Evolutionary conservation across 2,329 filamentous ascomycete species (phyloP), one percentile per base, ranked within the genome.

Genomic region (Colletotrichum sp.): DNA sequence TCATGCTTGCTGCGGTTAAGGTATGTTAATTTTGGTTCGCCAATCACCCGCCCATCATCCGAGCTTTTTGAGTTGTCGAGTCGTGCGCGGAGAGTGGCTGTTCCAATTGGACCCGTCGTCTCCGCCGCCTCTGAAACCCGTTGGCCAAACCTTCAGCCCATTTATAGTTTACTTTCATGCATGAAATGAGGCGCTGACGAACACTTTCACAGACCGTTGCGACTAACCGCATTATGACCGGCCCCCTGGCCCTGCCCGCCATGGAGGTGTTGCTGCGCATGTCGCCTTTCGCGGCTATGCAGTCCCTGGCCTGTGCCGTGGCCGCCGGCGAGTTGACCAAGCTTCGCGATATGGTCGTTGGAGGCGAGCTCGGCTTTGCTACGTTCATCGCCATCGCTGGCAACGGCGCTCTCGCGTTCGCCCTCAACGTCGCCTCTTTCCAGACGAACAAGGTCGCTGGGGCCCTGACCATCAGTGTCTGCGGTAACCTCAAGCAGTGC

Each of bases 221-320:
- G 34, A 92, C 91, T 44, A 93, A 93, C 83, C 88, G 90, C 79
- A 88, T 93, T 79, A 92, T 93, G 90, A 93, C 91, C 11, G 91
- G 91, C 36, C 86, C 87, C 5, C 86, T 93, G 32, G 87, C 88
- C 25, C 87, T 93, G 5, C 88, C 90, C 1, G 88, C 91, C 3
- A 85, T 92, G 76, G 91, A 93, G 80, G 87, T 92, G 22, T 87
- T 93, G n/a, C 86, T 91, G 79, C 88, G 90, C 81, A 91, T 93
- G 89, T 91, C 90, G 15, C 91, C 91, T 2, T 86, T 93, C 11
- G 91, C 91, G 13, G 90, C 88, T 52, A 79, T 88, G 48, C 90
- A 92, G 82, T 89, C 90, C 19, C 79, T 91, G 60, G 80, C 87
- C 57, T 91, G 88, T 82, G 88, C 90, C 25, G 83, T 85, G 69